Evolutionary conservation across 768 basidiomycete genomes (phyloP).

Genomic region (Calocera cornea): DNA sequence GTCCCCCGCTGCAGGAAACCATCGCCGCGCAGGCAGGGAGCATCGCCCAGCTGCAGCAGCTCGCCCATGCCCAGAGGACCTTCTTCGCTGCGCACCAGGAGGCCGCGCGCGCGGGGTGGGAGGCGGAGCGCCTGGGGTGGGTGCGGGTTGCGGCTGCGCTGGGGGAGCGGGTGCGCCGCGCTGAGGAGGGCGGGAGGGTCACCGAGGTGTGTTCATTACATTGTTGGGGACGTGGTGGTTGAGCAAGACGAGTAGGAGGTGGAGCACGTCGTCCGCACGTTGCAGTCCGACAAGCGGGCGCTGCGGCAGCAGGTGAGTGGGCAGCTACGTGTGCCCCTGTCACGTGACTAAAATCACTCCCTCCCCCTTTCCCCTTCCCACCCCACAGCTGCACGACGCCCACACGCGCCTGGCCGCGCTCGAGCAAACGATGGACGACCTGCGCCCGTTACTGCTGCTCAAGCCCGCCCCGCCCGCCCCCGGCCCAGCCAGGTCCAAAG

Average conservation of each 20-base stretch:
- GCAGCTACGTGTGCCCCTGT: neutral
- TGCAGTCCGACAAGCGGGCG: neutral
- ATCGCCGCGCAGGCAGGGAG: neutral
- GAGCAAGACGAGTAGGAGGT: neutral
- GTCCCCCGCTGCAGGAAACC: neutral
- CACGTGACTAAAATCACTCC: conserved; percentile 8
- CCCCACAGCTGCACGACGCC: conserved; percentile 42
- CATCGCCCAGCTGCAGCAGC: neutral
- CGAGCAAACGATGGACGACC: conserved; percentile 48
- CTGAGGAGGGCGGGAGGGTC: neutral
- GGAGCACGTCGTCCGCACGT: neutral
- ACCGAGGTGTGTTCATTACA: neutral
- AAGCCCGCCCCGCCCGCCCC: conserved; percentile 31
- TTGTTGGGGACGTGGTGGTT: neutral
- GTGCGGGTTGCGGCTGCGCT: neutral
- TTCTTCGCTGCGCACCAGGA: neutral
- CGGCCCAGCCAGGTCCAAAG: too few relatives aligned
- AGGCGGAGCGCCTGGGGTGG: neutral
- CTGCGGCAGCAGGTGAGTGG: neutral
- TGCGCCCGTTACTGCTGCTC: conserved; percentile 57
- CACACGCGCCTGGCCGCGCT: conserved; percentile 41
- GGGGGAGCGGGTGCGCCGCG: neutral
- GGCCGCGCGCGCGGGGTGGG: neutral
- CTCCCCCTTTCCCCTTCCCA: conserved; percentile 11
- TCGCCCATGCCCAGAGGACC: neutral